phyloP scores from a whole-genome alignment of 805 yeast genomes.

The Candida vaughaniae region DNA sequence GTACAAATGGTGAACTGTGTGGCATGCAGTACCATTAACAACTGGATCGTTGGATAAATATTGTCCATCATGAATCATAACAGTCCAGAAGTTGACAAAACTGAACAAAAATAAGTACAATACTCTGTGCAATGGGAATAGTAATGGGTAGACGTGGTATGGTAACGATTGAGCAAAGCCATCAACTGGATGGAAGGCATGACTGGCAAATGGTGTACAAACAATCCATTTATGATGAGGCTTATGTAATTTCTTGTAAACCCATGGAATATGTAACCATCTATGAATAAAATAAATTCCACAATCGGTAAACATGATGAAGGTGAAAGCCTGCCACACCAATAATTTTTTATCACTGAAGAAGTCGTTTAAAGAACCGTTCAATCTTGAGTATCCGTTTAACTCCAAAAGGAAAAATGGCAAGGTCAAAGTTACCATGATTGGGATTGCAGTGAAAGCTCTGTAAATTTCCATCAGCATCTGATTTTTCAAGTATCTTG shows the following conservation, averaged over 20 bases:
- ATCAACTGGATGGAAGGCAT: constrained; percentile 98
- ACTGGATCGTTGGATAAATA: constrained; percentile 90
- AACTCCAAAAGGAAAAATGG: constrained; percentile 90
- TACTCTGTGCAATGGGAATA: constrained; percentile 90
- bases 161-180: constrained; percentile 93
- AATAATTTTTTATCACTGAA: constrained; percentile 71
- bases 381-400: constrained; percentile 78
- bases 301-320: constrained; percentile 91
- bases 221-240: constrained; percentile 99
- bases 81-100: constrained; percentile 96
- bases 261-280: constrained; percentile 87
- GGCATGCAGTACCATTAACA: constrained; percentile 97
- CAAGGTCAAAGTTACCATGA: constrained; percentile 80
- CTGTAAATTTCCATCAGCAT: constrained; percentile 77
- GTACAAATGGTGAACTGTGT: constrained; percentile 93
- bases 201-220: constrained; percentile 97
- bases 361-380: constrained; percentile 60
- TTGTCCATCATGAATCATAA: constrained; percentile 98
- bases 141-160: constrained; percentile 86
- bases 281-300: constrained; percentile 91
- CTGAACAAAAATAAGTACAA: constrained; percentile 80
- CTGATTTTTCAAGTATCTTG: constrained; percentile 93
- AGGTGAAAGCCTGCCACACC: constrained; percentile 66
- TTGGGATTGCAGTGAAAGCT: constrained; percentile 81
- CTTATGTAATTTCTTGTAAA: constrained; percentile 86